Base-by-base conservation (phyloP, 1,284 basidiomycete genomes). In the Malassezia equina region DNA sequence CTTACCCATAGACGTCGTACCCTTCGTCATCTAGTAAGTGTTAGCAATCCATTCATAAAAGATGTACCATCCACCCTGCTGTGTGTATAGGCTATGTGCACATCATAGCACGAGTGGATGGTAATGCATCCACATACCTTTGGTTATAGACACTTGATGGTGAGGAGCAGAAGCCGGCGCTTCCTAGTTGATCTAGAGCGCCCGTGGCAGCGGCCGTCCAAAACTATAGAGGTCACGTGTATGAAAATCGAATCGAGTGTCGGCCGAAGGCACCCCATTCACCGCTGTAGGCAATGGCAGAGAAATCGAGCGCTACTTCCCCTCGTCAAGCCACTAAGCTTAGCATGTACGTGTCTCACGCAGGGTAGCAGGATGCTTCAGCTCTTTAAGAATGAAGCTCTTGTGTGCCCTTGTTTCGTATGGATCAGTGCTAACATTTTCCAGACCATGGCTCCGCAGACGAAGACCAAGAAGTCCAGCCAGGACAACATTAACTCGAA, bases 401-500 rank as follows among this genome's bases (percentile, higher is more conserved):
- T 19, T 39, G 36, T 39, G 19, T 21, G 11, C 36, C 11, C 4
- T 7, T 3, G 15, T 4, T 12, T 19, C 4, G 5, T 3, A 39
- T 15, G n/a, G 8, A 39, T 39, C 15, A 21, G 36, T 39, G 19
- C 36, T 39, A 39, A 39, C 36, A 39, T 39, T 39, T n/a, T 48
- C 2, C 60, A 71, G 62, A 64, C 40, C 31, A 93, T 91, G 89
- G 89, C 89, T 73, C 86, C 88, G 71, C 48, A 40, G 52, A 91
- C 91, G 79, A 91, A 94, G 81, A 86, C 86, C 76, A 95, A 94
- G 81, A 75, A 75, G 65, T 65, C 66, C 51, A 68, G 71, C 34
- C 67, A 75, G 73, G 93, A 96, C 82, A 90, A 87, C 76, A 94
- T 98, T 80, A 83, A 91, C 75, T 84, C 90, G 71, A 85, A 86